phyloP scores from a whole-genome alignment of 768 basidiomycete species.

The Podaxis pistillaris region DNA sequence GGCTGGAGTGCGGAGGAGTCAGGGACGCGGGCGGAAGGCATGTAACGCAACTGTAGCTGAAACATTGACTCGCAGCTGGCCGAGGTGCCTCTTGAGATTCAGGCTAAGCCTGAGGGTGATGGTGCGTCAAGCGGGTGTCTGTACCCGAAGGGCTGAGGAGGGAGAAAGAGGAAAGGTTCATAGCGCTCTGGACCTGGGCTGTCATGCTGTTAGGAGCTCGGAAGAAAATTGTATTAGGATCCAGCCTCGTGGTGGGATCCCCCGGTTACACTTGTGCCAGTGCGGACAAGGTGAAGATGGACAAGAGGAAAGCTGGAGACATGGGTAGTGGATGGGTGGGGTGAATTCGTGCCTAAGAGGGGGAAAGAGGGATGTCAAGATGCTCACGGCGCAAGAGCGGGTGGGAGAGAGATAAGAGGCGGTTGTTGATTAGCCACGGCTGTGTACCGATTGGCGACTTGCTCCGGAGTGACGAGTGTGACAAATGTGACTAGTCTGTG shows the following conservation, averaged over 20 bases:
- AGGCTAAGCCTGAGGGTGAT: not conserved
- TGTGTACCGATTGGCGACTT: slow-evolving; percentile 9
- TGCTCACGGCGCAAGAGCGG: not conserved
- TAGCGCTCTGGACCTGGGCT: not conserved
- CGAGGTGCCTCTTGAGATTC: not conserved
- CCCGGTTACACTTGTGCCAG: not conserved
- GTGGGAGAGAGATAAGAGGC: not conserved
- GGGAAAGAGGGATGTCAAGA: not conserved
- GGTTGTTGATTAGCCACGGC: slow-evolving; percentile 7
- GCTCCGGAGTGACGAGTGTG: slow-evolving; percentile 17
- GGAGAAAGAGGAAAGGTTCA: slow-evolving; percentile 7
- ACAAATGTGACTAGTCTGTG: slow-evolving; percentile 18
- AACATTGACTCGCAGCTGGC: not conserved
- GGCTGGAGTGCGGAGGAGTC: too few species aligned
- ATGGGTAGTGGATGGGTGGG: too few species aligned
- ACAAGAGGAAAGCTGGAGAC: not conserved
- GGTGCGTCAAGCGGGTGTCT: not conserved
- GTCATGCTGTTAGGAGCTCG: not conserved
- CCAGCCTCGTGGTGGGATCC: slow-evolving; percentile 1
- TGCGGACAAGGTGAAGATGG: not conserved
- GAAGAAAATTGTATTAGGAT: not conserved
- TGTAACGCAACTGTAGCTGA: not conserved
- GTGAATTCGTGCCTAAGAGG: too few species aligned
- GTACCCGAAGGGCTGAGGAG: not conserved
- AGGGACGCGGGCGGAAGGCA: not conserved